Base-by-base conservation (phyloP, 2,329 filamentous ascomycete genomes). In the Eutypa lata region DNA sequence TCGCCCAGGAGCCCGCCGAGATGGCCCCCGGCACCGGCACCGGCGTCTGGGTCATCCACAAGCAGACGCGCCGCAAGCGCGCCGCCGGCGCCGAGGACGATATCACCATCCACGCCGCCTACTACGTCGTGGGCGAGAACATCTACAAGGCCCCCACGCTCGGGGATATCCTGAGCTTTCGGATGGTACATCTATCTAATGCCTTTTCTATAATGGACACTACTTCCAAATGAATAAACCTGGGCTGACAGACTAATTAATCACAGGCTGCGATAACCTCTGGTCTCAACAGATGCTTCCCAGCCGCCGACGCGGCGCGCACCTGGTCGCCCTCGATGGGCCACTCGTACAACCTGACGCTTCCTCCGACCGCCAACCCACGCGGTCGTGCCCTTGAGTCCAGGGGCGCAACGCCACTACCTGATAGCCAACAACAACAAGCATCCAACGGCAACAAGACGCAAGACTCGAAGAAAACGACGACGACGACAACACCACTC, bases 31-130 rank as follows among this genome's bases (percentile, higher is more conserved):
- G 82, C n/a, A 74, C 71, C 37, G 78, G 78, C 21, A 87, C 84
- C 0, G 84, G 84, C 26, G 83, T 88, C 8, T 88, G 84, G 84
- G 81, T 87, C 26, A 86, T 88, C 60, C 79, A 83, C 63, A 88
- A 88, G 73, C 85, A 88, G 70, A 83, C 79, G 24, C 74, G 85
- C 48, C 76, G 80, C 55, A 85, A 86, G 70, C 73, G 76, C 14
- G 73, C 76, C 14, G 73, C 76, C 40, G 74, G 75, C 5, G 72
- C 76, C 14, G 79, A 83, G 24, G 83, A 86, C 58, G 82, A 86
- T 55, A 74, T 88, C 24, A 79, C 70, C 2, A 75, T 87, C 0
- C 79, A 84, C 38, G 74, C 79, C 4, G 78, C 79, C 2, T 88
- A 87, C 64, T 88, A 86, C 62, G 76, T 88, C 2, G 77, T 86